Evolutionary conservation across 805 yeast genomes (phyloP).

Genomic region (Wickerhamiella dianesei): DNA sequence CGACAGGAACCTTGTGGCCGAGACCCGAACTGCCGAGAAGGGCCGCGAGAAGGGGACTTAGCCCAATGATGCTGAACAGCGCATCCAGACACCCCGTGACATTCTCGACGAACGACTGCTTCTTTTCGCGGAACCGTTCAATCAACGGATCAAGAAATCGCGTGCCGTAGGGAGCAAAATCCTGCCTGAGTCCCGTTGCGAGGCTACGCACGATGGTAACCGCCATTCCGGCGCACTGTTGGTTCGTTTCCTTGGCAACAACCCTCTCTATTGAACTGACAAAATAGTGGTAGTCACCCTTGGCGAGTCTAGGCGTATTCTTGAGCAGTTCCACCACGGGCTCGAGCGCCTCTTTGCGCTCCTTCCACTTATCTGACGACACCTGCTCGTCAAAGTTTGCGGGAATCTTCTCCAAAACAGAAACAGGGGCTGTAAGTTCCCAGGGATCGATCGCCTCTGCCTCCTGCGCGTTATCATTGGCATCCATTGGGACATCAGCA

Average conservation of each 20-base stretch:
- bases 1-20: conserved; percentile 72
- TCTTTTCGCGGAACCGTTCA: conserved; percentile 82
- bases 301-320: conserved; percentile 36
- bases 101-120: conserved; percentile 61
- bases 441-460: conserved; percentile 44
- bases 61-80: conserved; percentile 34
- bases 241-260: conserved; percentile 67
- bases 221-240: conserved; percentile 71
- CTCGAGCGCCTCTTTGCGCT: conserved; percentile 72
- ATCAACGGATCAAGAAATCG: conserved; percentile 46
- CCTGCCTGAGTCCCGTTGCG: conserved; percentile 45
- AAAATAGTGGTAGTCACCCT: conserved; percentile 45
- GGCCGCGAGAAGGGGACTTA: conserved; percentile 7
- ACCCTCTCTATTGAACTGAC: conserved; percentile 52
- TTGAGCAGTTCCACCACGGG: conserved; percentile 31
- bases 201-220: conserved; percentile 49
- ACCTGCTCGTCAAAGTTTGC: conserved; percentile 41
- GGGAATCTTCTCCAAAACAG: conserved; percentile 55
- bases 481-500: conserved; percentile 7
- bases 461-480: conserved; percentile 22
- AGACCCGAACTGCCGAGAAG: conserved; percentile 36
- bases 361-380: conserved; percentile 72
- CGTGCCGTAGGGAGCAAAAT: conserved; percentile 41
- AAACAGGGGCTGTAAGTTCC: conserved; percentile 57
- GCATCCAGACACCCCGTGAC: conserved; percentile 54